Evolutionary conservation across 2,329 filamentous ascomycete species (phyloP), one percentile per base, ranked within the genome.

Genomic region (Corniculantispora saksenae): DNA sequence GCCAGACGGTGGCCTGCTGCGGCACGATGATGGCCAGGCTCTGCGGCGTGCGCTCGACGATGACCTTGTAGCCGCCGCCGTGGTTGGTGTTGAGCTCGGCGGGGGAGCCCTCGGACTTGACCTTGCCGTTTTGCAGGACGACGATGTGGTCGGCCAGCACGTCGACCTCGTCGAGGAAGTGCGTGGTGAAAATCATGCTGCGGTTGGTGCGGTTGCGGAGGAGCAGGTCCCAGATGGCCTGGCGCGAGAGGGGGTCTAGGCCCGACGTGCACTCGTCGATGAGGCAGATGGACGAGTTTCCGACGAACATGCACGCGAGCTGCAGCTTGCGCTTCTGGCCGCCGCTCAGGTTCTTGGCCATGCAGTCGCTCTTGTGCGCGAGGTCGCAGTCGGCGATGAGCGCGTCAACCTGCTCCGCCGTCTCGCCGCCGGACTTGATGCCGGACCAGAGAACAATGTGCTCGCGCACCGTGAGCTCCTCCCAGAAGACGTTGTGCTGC

Each of bases 281-380:
- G 67, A 87, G 85, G 71, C 89, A 91, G 2, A 91, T 81, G n/a
- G 82, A 83, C 17, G 85, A 87, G 12, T 86, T 87, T 51, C 89
- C 89, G 1, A 86, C 88, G 69, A 91, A 87, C 88, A 91, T 91
- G 80, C 89, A 89, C 0, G 87, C 88, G 8, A 91, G 78, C 73
- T 91, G 89, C 4, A 91, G 80, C 72, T 91, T 91, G 35, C 89
- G 80, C 77, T 91, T 91, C 73, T 91, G 89, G 2, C 89, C 89
- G 27, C 89, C 89, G 53, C 87, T 90, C 13, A 91, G 78, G 1
- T 85, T 87, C 66, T 80, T 80, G 0, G 87, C 82, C 55, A 77
- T 76, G 17, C 85, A 83, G 32, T 82, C 79, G 12, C 82, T 74
- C 74, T 91, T 91, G 54, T 81, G 78, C 1, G 79, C 78, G 15